These are phyloP conservation scores for Pyrenochaeta sp. DNA, from an alignment of 2,329 filamentous ascomycete genomes.

Conservation along the genomic window DNA sequence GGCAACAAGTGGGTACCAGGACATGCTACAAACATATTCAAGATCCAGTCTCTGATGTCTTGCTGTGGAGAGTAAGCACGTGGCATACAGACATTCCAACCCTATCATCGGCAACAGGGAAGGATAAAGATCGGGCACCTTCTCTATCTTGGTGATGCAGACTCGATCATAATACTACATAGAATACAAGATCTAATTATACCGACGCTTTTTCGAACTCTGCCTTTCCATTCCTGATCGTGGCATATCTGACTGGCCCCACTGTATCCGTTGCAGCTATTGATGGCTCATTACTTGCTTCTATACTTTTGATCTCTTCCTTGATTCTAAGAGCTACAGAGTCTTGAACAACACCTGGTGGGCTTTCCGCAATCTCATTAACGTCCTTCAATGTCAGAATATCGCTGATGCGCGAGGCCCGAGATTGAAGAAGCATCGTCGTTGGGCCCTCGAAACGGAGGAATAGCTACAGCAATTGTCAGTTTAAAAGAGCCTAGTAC, in stretches of 20 bases:
- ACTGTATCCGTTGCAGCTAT: slow-evolving; percentile 22
- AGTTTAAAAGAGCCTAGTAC: slow-evolving; percentile 9
- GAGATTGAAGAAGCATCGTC: slow-evolving; percentile 86
- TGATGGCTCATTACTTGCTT: slow-evolving; percentile 23
- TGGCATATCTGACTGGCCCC: slow-evolving; percentile 34
- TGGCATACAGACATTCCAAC: too few species aligned
- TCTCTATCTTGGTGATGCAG: not conserved
- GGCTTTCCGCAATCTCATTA: slow-evolving; percentile 87
- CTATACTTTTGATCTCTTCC: slow-evolving; percentile 47
- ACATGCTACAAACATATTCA: not conserved
- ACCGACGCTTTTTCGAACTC: slow-evolving; percentile 29
- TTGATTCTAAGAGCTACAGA: slow-evolving; percentile 54
- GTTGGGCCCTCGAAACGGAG: slow-evolving; percentile 87
- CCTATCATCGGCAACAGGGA: too few species aligned
- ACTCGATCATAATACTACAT: slow-evolving; percentile 17
- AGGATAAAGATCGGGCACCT: too few species aligned
- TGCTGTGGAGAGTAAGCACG: not conserved
- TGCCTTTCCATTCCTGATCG: slow-evolving; percentile 38
- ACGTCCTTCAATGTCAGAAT: slow-evolving; percentile 80
- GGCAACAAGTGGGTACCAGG: too few species aligned
- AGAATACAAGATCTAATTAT: slow-evolving; percentile 12
- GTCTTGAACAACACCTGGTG: slow-evolving; percentile 73
- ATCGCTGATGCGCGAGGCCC: slow-evolving; percentile 81
- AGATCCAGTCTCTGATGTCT: not conserved
- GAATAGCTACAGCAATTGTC: slow-evolving; percentile 68